Evolutionary conservation across 1,139 yeast species (phyloP).

Genomic region (Debaryomyces subglobosus): DNA sequence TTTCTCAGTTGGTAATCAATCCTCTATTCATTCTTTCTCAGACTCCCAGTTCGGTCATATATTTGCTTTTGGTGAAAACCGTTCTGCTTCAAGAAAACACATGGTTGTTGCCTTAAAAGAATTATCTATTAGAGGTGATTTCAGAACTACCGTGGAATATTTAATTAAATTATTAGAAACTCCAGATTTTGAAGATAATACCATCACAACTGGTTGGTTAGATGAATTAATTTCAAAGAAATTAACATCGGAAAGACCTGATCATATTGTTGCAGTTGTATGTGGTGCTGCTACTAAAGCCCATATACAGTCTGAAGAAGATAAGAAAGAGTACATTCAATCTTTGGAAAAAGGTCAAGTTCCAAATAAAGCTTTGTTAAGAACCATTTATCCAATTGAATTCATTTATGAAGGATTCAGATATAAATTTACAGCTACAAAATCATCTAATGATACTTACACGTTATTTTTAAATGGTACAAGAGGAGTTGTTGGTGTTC

Average conservation of each 20-base stretch:
- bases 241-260: slow-evolving; percentile 96
- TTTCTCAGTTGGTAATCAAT: slow-evolving; percentile 94
- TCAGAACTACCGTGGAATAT: slow-evolving; percentile 96
- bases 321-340: slow-evolving; percentile 65
- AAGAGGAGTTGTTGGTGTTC: slow-evolving; percentile 83
- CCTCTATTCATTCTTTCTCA: slow-evolving; percentile 95
- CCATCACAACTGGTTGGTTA: slow-evolving; percentile 98
- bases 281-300: slow-evolving; percentile 99
- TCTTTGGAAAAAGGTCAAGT: slow-evolving; percentile 95
- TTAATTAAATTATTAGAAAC: slow-evolving; percentile 93
- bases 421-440: slow-evolving; percentile 93
- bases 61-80: slow-evolving; percentile 97
- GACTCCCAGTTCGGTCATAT: slow-evolving; percentile 99
- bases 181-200: slow-evolving; percentile 93
- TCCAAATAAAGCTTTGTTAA: slow-evolving; percentile 76
- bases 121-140: slow-evolving; percentile 95
- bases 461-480: slow-evolving; percentile 93
- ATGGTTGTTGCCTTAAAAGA: slow-evolving; percentile 99
- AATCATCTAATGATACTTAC: slow-evolving; percentile 82
- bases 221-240: slow-evolving; percentile 93
- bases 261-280: slow-evolving; percentile 82
- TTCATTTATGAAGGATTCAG: slow-evolving; percentile 93
- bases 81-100: slow-evolving; percentile 96
- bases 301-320: slow-evolving; percentile 74
- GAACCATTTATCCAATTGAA: slow-evolving; percentile 88